Conservation (phyloP, 192 early-diverging fungal species). For the Entomortierella parvispora region DNA sequence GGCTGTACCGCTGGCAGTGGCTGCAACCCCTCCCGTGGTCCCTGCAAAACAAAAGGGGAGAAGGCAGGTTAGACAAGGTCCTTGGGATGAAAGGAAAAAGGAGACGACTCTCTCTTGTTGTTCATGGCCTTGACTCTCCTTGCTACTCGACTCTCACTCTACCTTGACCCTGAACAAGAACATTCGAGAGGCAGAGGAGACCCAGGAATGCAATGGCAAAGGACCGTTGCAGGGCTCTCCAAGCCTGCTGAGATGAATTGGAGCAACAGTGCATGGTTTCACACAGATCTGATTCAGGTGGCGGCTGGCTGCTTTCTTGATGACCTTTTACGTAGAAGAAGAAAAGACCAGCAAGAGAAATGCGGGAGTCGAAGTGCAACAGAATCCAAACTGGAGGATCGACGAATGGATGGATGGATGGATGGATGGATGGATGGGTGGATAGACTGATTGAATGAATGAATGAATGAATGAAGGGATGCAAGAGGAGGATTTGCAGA, state of each 20-base stretch:
- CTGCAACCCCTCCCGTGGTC: not conserved
- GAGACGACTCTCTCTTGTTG: not conserved
- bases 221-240: conserved; percentile 5
- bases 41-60: not conserved
- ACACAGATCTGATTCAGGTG: not conserved
- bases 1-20: not conserved
- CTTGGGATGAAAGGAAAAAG: not conserved
- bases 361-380: not conserved
- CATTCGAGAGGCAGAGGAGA: conserved; percentile 32
- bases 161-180: conserved; percentile 46
- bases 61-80: not conserved
- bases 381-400: not conserved
- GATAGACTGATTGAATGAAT: too few species aligned
- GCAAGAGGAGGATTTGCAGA: too few species aligned
- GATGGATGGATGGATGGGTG: not conserved
- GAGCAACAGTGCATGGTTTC: not conserved
- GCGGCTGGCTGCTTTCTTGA: not conserved
- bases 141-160: not conserved
- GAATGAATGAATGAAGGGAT: too few species aligned
- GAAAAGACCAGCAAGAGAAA: too few species aligned
- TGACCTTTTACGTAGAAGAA: not conserved
- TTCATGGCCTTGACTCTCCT: not conserved
- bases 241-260: not conserved
- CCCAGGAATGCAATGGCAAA: conserved; percentile 24
- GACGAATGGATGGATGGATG: not conserved